Base-by-base conservation (phyloP, 768 basidiomycete species). In the Rhodotorula toruloides region DNA sequence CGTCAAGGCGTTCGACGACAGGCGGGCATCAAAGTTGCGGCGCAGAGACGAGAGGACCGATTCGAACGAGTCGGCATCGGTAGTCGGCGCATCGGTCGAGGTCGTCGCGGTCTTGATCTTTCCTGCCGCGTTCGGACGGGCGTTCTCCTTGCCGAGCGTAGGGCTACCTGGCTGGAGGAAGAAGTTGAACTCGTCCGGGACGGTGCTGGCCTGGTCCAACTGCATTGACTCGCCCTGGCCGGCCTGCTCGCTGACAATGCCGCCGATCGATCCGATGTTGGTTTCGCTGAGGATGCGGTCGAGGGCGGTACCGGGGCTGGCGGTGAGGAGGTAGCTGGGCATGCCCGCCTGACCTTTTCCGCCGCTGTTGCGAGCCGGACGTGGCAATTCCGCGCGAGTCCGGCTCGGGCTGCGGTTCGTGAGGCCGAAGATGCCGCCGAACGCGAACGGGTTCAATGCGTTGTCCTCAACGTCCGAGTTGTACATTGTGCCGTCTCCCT, bases 291-390 rank as follows among this genome's bases (percentile, higher is more conserved):
- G 67, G 31, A 72, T 68, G 29, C 71, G 56, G 47, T 65, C 53
- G 54, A 72, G 71, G 1, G 71, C 71, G 16, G 71, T 72, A 10
- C 71, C 71, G 1, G 71, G 71, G 34, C 71, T 72, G 10, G 71
- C 71, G 29, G 71, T 68, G 32, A 72, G 60, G 22, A 72, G 63
- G 54, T 72, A 72, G 53, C 53, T 61, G 13, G 71, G 67, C 40
- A 72, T 42, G 14, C 6, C 40, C 34, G n/a, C n/a, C n/a, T n/a
- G n/a, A n/a, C n/a, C n/a, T n/a, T 53, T 42, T 31, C 19, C 48
- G 19, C 37, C 47, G 54, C 54, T 43, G 22, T 9, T 3, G 17
- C 19, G 34, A 13, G 44, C 16, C 13, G 49, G 34, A 25, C 21
- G 43, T 27, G n/a, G 31, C 34, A n/a, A n/a, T n/a, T n/a, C n/a